phyloP scores from a whole-genome alignment of 257 asterid species.

The Mitragyna speciosa region DNA sequence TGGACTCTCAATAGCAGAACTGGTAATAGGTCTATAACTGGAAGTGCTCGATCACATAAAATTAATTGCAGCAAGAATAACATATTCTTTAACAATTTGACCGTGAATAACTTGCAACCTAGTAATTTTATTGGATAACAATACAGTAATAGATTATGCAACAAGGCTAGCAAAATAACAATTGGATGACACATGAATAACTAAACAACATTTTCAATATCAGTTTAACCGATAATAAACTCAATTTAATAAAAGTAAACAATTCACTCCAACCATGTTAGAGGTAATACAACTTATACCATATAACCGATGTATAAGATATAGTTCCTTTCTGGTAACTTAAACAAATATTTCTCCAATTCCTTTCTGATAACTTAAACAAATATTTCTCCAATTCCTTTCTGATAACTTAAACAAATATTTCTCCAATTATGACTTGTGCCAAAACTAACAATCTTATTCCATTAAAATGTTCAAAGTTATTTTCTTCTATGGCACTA shows the following conservation, averaged over 20 bases:
- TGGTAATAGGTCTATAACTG: neutral
- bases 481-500: neutral
- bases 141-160: neutral
- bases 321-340: neutral
- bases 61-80: neutral
- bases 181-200: neutral
- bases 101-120: neutral
- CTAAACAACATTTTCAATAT: no score
- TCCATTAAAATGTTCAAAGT: no score
- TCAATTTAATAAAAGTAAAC: no score
- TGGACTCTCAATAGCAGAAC: neutral
- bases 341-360: neutral
- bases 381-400: no score
- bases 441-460: no score
- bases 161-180: neutral
- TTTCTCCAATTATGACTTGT: no score
- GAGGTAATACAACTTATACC: neutral
- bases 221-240: no score
- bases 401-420: neutral
- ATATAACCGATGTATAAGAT: no score
- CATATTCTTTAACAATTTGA: neutral
- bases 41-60: neutral
- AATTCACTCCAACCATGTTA: neutral
- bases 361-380: neutral
- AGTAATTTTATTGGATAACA: neutral